phyloP scores from a whole-genome alignment of 345 rosid genomes.

The Barbarea vulgaris region DNA sequence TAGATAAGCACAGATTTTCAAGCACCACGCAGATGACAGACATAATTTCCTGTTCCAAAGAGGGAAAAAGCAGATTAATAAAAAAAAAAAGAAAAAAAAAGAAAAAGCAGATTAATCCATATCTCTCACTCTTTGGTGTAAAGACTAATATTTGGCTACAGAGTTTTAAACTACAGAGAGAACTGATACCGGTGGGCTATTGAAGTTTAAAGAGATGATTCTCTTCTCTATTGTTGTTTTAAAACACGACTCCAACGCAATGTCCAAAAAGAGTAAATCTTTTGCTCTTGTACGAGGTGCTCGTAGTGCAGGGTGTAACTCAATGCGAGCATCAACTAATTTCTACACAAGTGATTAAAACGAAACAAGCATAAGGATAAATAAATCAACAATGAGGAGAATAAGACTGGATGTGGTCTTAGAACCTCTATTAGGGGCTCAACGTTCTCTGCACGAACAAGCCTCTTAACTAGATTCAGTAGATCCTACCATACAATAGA shows the following conservation, averaged over 20 bases:
- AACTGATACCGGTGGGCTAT: constrained; percentile 68
- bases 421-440: constrained; percentile 77
- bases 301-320: constrained; percentile 68
- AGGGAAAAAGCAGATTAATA: constrained; percentile 5
- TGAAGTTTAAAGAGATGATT: constrained; percentile 64
- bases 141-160: constrained; percentile 6
- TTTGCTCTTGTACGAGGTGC: constrained; percentile 72
- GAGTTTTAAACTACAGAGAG: not conserved
- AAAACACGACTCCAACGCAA: constrained; percentile 87
- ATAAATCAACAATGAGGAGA: not conserved
- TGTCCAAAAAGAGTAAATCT: constrained; percentile 86
- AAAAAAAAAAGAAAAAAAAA: too few relatives aligned
- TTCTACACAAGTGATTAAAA: constrained; percentile 49
- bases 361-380: not conserved
- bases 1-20: constrained; percentile 86
- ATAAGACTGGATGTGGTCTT: constrained; percentile 1
- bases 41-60: constrained; percentile 70
- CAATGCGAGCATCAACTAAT: constrained; percentile 91
- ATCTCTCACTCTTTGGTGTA: not conserved
- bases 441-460: constrained; percentile 71
- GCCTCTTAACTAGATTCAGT: constrained; percentile 66
- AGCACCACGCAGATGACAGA: constrained; percentile 68
- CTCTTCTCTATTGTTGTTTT: constrained; percentile 92
- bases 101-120: constrained; percentile 5
- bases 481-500: constrained; percentile 52